Conservation (phyloP, 352 stramenopile species). For the Aphanomyces astaci region DNA sequence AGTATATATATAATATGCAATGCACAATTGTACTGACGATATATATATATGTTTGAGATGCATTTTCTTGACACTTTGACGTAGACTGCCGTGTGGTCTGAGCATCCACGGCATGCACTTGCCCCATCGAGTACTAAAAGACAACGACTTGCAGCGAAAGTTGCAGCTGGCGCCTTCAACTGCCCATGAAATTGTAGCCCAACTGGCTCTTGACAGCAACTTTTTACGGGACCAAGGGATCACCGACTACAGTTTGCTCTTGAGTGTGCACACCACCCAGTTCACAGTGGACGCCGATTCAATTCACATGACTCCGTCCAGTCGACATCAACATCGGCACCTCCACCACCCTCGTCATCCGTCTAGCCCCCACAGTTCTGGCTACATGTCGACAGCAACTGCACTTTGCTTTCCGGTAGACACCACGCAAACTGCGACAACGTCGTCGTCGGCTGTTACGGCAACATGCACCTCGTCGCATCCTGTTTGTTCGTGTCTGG, state of each 20-base stretch:
- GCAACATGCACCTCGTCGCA: too few species aligned
- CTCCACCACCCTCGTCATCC: not conserved
- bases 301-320: constrained; percentile 28
- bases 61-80: too few species aligned
- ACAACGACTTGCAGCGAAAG: constrained; percentile 83
- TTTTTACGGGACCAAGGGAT: constrained; percentile 76
- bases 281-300: constrained; percentile 67
- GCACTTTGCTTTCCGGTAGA: not conserved
- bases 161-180: constrained; percentile 57
- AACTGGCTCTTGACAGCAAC: constrained; percentile 60
- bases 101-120: constrained; percentile 71
- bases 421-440: too few species aligned
- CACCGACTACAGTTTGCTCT: constrained; percentile 84
- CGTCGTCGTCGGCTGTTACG: too few species aligned
- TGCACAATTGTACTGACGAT: too few species aligned
- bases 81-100: constrained; percentile 57
- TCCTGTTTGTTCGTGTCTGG: too few species aligned
- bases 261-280: constrained; percentile 81
- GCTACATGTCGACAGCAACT: not conserved
- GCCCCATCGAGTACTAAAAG: constrained; percentile 72
- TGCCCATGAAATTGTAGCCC: constrained; percentile 39
- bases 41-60: too few species aligned
- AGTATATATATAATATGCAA: too few species aligned
- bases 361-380: not conserved
- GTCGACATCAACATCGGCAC: not conserved